A percentile compares a stretch with the other conserved stretches of the same genome.
Conservation (phyloP, 306 rosid species). For the Pyrus betulifolia region DNA sequence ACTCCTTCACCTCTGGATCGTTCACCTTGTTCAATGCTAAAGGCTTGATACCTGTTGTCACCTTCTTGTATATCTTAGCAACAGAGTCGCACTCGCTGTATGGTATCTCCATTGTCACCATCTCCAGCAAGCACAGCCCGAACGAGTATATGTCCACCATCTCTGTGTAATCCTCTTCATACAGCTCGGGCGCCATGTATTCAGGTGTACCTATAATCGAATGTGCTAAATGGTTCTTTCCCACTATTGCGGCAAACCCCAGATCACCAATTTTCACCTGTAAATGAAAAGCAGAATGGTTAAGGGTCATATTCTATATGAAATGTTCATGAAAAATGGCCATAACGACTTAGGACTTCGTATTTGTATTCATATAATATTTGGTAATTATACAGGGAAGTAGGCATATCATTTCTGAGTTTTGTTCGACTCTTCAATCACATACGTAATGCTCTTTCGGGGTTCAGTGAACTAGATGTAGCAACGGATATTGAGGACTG, state of each 20-base stretch:
- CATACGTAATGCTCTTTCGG: not conserved
- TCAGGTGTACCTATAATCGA: conserved; percentile 86
- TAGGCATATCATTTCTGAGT: not conserved
- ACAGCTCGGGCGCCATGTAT: conserved; percentile 93
- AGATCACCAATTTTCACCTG: conserved; percentile 87
- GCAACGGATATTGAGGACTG: not conserved
- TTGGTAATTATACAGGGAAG: not conserved
- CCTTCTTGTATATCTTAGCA: conserved; percentile 83
- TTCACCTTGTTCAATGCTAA: conserved; percentile 50
- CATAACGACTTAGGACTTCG: not conserved
- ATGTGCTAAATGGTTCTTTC: conserved; percentile 76
- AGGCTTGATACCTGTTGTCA: conserved; percentile 65
- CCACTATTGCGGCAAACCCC: conserved; percentile 86
- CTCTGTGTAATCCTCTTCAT: conserved; percentile 90
- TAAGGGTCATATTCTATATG: not conserved
- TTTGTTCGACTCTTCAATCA: not conserved
- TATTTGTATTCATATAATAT: not conserved
- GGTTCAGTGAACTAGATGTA: not conserved
- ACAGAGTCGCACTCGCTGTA: conserved; percentile 82
- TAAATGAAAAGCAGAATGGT: conserved; percentile 2
- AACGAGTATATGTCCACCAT: conserved; percentile 96
- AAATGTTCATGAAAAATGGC: not conserved
- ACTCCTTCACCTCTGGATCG: conserved; percentile 60
- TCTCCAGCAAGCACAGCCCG: conserved; percentile 91
- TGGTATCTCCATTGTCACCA: conserved; percentile 87